These are phyloP conservation scores for Aspergillus saccharolyticus DNA, from an alignment of 495 filamentous ascomycete genomes.

Conservation along the genomic window DNA sequence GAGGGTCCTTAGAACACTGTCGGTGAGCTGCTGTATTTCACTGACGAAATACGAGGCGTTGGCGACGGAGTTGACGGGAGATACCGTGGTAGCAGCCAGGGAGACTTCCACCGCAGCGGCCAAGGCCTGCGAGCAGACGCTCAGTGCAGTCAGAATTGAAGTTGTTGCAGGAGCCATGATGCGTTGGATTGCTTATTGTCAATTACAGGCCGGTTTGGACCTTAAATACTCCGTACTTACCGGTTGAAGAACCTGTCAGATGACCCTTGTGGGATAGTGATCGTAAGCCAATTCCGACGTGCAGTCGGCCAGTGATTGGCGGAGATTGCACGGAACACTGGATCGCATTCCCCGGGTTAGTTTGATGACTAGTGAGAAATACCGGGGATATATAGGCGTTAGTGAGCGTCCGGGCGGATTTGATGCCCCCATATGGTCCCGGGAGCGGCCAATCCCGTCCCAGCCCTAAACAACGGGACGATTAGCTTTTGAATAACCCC, in stretches of 20 bases:
- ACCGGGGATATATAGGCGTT: neutral
- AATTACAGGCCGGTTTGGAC: neutral
- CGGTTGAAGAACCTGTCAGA: neutral
- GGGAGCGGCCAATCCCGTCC: neutral
- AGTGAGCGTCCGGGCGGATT: neutral
- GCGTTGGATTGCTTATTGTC: neutral
- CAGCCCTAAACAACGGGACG: neutral
- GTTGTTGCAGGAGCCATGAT: neutral
- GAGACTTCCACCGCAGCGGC: slow-evolving; percentile 11
- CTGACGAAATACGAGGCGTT: slow-evolving; percentile 30
- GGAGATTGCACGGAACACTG: neutral
- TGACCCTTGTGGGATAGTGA: neutral
- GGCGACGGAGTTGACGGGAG: slow-evolving; percentile 15
- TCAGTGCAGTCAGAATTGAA: neutral
- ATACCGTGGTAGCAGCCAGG: slow-evolving; percentile 8
- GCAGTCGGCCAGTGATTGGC: neutral
- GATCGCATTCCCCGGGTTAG: neutral
- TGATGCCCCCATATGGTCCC: neutral
- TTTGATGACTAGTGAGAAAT: neutral
- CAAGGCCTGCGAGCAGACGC: slow-evolving; percentile 1
- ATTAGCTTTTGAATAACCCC: neutral
- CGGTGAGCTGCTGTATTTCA: slow-evolving; percentile 41
- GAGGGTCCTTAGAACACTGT: slow-evolving; percentile 23
- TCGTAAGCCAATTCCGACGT: neutral
- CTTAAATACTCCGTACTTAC: neutral